phyloP scores from a whole-genome alignment of 2,329 filamentous ascomycete genomes.

The Ceratocystis albifundus region DNA sequence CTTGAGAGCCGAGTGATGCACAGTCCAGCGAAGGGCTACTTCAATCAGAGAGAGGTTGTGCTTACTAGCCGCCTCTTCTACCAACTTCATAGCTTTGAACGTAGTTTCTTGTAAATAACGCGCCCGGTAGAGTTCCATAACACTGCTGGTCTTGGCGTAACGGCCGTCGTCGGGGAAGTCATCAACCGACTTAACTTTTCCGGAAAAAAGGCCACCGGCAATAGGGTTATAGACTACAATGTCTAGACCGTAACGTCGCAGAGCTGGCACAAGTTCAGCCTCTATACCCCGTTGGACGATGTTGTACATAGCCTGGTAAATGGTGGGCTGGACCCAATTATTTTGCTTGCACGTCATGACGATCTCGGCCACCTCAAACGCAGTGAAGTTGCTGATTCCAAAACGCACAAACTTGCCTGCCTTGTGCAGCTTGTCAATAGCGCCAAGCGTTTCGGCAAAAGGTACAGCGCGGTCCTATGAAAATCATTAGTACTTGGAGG shows the following conservation, averaged over 20 bases:
- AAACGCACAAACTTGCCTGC: conserved; percentile 73
- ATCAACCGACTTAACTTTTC: conserved; percentile 62
- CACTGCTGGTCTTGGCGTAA: conserved; percentile 49
- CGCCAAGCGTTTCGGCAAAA: conserved; percentile 68
- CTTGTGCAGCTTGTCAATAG: conserved; percentile 70
- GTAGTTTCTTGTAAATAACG: conserved; percentile 54
- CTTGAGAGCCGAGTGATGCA: conserved; percentile 55
- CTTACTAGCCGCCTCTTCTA: conserved; percentile 57
- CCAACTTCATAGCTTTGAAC: conserved; percentile 51
- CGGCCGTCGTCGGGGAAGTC: conserved; percentile 53
- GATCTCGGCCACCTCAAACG: conserved; percentile 79
- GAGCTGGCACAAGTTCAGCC: conserved; percentile 59
- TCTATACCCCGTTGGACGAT: conserved; percentile 66
- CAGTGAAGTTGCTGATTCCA: conserved; percentile 73
- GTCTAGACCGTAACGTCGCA: conserved; percentile 63
- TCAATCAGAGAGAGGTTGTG: conserved; percentile 60
- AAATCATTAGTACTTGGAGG: conserved; percentile 27
- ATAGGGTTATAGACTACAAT: conserved; percentile 75
- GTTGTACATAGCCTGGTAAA: conserved; percentile 87
- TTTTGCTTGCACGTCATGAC: conserved; percentile 67
- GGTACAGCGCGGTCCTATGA: conserved; percentile 49
- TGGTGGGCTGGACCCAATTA: conserved; percentile 68
- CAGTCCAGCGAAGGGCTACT: conserved; percentile 59
- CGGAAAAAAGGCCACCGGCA: conserved; percentile 67
- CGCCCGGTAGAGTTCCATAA: conserved; percentile 48